These are phyloP conservation scores for Suhomyces canberraensis DNA, from an alignment of 805 yeast species.

Conservation along the genomic window DNA sequence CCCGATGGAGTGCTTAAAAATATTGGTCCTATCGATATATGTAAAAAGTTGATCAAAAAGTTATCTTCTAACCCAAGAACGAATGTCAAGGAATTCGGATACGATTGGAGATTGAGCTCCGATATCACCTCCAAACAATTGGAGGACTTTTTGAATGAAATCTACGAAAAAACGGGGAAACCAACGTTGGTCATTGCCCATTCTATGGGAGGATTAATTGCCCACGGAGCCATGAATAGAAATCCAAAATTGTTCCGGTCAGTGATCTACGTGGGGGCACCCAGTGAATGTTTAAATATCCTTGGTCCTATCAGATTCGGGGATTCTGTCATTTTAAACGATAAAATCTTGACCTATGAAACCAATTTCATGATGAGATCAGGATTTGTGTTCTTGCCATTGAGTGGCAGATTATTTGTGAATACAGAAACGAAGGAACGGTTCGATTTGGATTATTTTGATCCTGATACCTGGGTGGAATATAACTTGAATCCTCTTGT, in stretches of 20 bases:
- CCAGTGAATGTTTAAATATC: constrained; percentile 79
- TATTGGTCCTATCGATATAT: constrained; percentile 84
- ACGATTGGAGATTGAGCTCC: constrained; percentile 85
- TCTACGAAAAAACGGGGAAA: constrained; percentile 48
- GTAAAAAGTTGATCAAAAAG: constrained; percentile 55
- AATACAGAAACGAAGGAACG: constrained; percentile 56
- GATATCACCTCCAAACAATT: constrained; percentile 54
- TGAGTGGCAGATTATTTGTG: constrained; percentile 69
- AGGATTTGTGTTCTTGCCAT: constrained; percentile 74
- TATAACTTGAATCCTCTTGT: constrained; percentile 77
- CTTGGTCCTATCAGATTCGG: constrained; percentile 83
- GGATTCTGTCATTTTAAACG: constrained; percentile 73
- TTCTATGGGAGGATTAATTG: constrained; percentile 90
- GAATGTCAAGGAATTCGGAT: constrained; percentile 73
- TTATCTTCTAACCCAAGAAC: constrained; percentile 55
- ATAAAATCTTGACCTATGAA: constrained; percentile 72
- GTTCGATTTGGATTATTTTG: constrained; percentile 70
- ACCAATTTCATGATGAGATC: constrained; percentile 88
- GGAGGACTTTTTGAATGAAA: constrained; percentile 41
- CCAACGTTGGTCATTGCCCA: constrained; percentile 78
- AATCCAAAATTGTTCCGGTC: constrained; percentile 71
- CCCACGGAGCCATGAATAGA: constrained; percentile 73
- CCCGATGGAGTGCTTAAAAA: constrained; percentile 79
- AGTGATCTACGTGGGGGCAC: constrained; percentile 77
- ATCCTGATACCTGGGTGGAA: constrained; percentile 76